These are phyloP conservation scores for Hirsutella minnesotensis DNA, from an alignment of 2,329 filamentous ascomycete genomes.

Conservation along the genomic window DNA sequence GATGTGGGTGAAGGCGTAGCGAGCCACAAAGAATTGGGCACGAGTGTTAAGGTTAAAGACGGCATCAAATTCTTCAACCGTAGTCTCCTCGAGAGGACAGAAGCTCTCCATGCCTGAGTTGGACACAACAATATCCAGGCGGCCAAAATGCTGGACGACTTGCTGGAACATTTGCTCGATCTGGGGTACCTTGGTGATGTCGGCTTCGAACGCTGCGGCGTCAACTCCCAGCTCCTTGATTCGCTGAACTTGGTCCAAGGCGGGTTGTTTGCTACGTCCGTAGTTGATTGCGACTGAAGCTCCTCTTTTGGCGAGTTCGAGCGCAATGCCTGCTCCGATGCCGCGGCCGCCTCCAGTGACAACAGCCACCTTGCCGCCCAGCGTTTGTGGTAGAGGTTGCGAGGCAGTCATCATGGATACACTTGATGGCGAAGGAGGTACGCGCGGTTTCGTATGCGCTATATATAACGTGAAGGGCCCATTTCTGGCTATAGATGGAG, in stretches of 20 bases:
- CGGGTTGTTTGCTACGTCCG: conserved; percentile 42
- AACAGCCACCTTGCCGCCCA: conserved; percentile 19
- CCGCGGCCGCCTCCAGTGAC: conserved; percentile 36
- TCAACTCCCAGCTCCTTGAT: conserved; percentile 45
- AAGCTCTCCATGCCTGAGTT: conserved; percentile 60
- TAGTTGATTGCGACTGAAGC: conserved; percentile 49
- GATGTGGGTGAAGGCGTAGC: conserved; percentile 58
- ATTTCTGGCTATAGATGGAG: too few relatives aligned
- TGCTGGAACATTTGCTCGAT: conserved; percentile 52
- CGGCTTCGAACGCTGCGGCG: conserved; percentile 53
- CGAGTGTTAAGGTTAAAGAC: conserved; percentile 58
- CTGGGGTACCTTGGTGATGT: conserved; percentile 52
- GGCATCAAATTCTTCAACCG: conserved; percentile 59
- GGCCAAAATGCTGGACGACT: conserved; percentile 50
- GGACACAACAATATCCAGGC: conserved; percentile 58
- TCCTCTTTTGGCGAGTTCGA: conserved; percentile 43
- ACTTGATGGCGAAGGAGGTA: too few relatives aligned
- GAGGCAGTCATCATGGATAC: too few relatives aligned
- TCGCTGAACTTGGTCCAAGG: conserved; percentile 37
- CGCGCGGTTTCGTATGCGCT: too few relatives aligned
- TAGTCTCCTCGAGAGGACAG: conserved; percentile 56
- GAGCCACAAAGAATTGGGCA: conserved; percentile 62
- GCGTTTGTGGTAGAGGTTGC: too few relatives aligned
- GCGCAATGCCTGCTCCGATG: conserved; percentile 46
- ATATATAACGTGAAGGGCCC: too few relatives aligned